These are phyloP conservation scores for Kluyveromyces aestuarii DNA, from an alignment of 805 yeast species.

Conservation along the genomic window DNA sequence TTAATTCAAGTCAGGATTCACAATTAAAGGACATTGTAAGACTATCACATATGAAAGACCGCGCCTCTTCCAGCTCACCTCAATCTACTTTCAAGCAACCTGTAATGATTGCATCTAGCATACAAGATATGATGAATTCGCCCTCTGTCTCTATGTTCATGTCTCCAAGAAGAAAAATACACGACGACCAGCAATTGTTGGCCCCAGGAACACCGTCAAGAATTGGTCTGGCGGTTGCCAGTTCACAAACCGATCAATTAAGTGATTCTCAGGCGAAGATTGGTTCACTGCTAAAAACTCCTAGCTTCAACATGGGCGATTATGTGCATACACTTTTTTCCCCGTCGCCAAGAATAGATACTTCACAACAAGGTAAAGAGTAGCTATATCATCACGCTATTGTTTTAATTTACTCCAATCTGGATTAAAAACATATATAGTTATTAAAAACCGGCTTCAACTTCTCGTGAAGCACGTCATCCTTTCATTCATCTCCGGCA, in stretches of 20 bases:
- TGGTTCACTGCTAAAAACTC: conserved; percentile 17
- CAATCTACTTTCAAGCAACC: conserved; percentile 26
- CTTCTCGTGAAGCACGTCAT: no score
- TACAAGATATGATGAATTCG: conserved; percentile 18
- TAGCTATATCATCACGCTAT: not conserved
- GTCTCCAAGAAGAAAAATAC: conserved; percentile 5
- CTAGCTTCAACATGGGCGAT: conserved; percentile 30
- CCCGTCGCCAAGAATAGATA: conserved; percentile 26
- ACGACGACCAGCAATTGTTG: conserved; percentile 6
- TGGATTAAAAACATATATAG: no score
- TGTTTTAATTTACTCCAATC: no score
- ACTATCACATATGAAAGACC: conserved; percentile 22
- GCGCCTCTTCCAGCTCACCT: conserved; percentile 18
- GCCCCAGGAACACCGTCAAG: conserved; percentile 26
- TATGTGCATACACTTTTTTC: conserved; percentile 29
- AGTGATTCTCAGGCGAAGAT: conserved; percentile 1
- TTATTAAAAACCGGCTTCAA: no score
- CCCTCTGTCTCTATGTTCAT: conserved; percentile 13
- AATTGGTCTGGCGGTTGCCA: not conserved
- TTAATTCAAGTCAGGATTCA: conserved; percentile 3
- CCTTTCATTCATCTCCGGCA: no score
- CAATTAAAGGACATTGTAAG: conserved; percentile 16
- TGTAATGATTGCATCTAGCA: conserved; percentile 4
- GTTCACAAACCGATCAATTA: not conserved
- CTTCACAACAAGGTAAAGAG: not conserved